Base-by-base conservation (phyloP, 768 basidiomycete species). In the Suillus alpinus region DNA sequence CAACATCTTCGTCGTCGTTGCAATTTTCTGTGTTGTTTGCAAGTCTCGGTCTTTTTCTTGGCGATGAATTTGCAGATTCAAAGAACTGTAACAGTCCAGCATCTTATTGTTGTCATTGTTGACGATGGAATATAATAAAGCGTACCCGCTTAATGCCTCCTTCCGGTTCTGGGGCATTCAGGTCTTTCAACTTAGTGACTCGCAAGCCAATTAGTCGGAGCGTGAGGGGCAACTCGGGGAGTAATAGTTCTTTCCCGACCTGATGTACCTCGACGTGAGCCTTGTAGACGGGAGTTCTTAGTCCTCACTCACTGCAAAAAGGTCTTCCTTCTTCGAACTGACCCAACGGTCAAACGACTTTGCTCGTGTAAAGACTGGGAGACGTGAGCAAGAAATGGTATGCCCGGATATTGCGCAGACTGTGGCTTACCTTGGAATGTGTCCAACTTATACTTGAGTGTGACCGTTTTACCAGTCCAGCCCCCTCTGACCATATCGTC, bases 361-460 rank as follows among this genome's bases (percentile, higher is more conserved):
- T 5, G 95, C 91, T 36, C 95, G 86, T 16, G 92, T 93, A 68
- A 89, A 89, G 0, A 89, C 88, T 91, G 53, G 32, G 46, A 52
- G 46, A 56, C 31, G 31, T 59, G 32, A 68, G 55, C 51, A 55
- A 1, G 52, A 44, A 41, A 34, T 8, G 46, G 32, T 29, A n/a
- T 16, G 20, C 1, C 31, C 18, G n/a, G 1, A 37, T 20, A 13
- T 23, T 34, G 26, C 31, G 2, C 56, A 20, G 26, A 55, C 18
- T 5, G 13, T 13, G 29, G 44, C 44, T 23, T 60, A 86, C 92
- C 87, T 80, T 96, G 86, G 72, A 87, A 98, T 1, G 88, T 94
- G 69, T 95, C 89, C 37, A 93, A 81, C 76, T 99, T 99, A 72
- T 88, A 95, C 72, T 96, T 97, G 55, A 98, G 80, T 0, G 93